Base-by-base conservation (phyloP, 1,284 basidiomycete species). In the Tilletia indica region DNA sequence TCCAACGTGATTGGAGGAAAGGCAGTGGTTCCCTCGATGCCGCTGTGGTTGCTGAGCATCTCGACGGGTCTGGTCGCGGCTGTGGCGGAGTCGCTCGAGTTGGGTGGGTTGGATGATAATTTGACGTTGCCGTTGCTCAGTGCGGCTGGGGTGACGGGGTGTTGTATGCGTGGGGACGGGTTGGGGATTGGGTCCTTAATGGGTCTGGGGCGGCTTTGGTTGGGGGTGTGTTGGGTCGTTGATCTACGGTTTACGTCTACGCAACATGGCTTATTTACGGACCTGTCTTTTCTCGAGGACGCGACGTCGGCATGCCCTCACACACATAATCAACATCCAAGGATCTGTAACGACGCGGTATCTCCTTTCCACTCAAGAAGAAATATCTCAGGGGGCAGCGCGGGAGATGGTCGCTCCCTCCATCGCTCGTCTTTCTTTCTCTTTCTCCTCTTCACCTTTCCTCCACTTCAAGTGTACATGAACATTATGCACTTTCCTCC, bases 21-120 rank as follows among this genome's bases (percentile, higher is more conserved):
- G 16, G 12, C 25, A 5, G 76, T 74, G 31, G 76, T 78, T 3
- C 75, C 77, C 3, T 74, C 75, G 19, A 79, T 83, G 75, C 82
- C 82, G 0, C 74, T 79, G 54, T 73, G 73, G 72, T 67, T 81
- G 39, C 72, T 82, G 38, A 67, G 61, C 74, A 45, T 73, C 14
- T 69, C 73, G 25, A 79, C 73, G 61, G 86, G 85, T 11, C 49
- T 86, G 5, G 78, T 84, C 14, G 85, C 85, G 0, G 85, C 78
- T 1, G 69, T 86, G 4, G 84, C 85, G 2, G 86, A 86, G 76
- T 85, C 81, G 1, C 78, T 86, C 58, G 94, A 97, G 85, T 87
- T 98, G 12, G 93, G 92, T 38, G 89, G 89, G 0, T 81, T 94
- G 47, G 96, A 98, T 82, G 96, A 99, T 84, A 98, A 99, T 85